Evolutionary conservation across 441 rosid genomes (phyloP).

Genomic region (Manihot esculenta): DNA sequence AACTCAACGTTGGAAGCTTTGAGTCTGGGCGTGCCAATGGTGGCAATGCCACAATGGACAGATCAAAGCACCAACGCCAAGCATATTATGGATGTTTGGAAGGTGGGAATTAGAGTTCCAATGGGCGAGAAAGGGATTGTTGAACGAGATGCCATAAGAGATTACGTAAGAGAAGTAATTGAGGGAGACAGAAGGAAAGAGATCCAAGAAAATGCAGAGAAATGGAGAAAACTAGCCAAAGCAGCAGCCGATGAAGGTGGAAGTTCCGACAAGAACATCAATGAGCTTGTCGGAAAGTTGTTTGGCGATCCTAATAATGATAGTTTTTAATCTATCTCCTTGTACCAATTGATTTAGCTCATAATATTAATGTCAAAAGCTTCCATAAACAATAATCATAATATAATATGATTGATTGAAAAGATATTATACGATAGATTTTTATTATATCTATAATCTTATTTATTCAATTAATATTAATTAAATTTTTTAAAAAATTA

Average conservation of each 20-base stretch:
- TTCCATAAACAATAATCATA: too few species aligned
- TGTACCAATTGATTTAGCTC: too few species aligned
- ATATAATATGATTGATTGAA: too few species aligned
- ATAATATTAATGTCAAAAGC: too few species aligned
- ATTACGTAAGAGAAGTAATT: constrained; percentile 15
- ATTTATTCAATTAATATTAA: too few species aligned
- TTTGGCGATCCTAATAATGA: neutral
- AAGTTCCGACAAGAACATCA: constrained; percentile 15
- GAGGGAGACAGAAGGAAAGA: constrained; percentile 15
- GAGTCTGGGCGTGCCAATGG: constrained; percentile 33
- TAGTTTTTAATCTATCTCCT: too few species aligned
- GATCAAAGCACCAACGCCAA: constrained; percentile 24
- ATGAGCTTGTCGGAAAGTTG: constrained; percentile 6
- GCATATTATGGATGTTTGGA: constrained; percentile 26
- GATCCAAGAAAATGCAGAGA: constrained; percentile 14
- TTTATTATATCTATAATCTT: too few species aligned
- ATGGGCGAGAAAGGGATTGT: constrained; percentile 18
- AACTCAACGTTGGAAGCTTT: constrained; percentile 28
- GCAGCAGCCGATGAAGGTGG: constrained; percentile 20
- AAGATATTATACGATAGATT: too few species aligned
- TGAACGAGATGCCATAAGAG: neutral
- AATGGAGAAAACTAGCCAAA: constrained; percentile 24
- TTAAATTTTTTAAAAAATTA: too few species aligned
- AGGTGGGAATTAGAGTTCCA: constrained; percentile 7
- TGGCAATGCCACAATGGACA: constrained; percentile 28